Evolutionary conservation across 257 asterid genomes (phyloP), one percentile per base, ranked within the genome.

Genomic region (Solanum sejunctum): DNA sequence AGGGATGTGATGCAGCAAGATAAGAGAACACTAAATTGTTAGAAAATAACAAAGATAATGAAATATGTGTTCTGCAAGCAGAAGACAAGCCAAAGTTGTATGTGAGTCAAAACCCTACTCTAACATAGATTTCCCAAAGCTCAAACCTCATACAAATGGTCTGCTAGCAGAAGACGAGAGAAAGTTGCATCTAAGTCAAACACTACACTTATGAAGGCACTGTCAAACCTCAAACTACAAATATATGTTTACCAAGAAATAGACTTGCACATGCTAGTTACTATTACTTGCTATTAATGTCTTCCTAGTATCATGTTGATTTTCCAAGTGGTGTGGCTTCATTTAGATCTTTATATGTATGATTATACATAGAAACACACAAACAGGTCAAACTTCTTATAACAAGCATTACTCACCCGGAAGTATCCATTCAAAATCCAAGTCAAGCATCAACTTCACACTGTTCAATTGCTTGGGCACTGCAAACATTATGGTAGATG

Each of bases 381-480:
- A 49, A 73, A 73, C 81, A 45, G 21, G 58, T 21, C 41, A 73
- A 73, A 8, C 58, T 73, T 6, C 41, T 47, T 73, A 73, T 23
- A 47, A 47, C n/a, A 73, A 73, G 21, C 39, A 79, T 75, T 26
- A 49, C 85, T 89, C 83, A 92, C 95, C 95, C 28, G 97, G 97
- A 39, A 93, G 83, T 83, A 93, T 92, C 97, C 97, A 93, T 85
- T 92, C 93, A 87, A 93, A 93, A 67, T 92, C 93, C 87, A 89
- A 82, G 84, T 88, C 90, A n/a, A 91, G 92, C 89, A 93, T 87
- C 90, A 85, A 87, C 77, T 87, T 86, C 54, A 93, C 93, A 75
- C 93, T 92, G 56, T 82, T 87, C 88, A 91, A 86, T 84, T 92
- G 95, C 84, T 85, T 69, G 18, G 92, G 43, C 66, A 91, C 95